Conservation (phyloP, 345 rosid genomes). For the Erysimum cheiranthoides region DNA sequence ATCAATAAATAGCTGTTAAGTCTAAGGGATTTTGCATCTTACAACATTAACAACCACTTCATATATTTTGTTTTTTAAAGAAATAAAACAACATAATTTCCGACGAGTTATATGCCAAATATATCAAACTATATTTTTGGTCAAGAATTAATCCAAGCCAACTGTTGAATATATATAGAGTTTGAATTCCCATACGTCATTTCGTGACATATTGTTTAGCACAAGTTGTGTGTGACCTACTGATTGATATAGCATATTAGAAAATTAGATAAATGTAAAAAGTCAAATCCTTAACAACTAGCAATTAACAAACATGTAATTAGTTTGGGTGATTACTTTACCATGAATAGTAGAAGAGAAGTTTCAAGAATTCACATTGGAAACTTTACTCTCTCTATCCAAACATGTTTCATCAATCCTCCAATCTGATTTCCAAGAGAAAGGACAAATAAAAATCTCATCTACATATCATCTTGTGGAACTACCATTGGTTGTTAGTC, state of each 20-base stretch:
- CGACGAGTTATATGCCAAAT: background rate
- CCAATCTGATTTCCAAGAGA: background rate
- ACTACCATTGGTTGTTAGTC: slow-evolving; percentile 18
- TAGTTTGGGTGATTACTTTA: background rate
- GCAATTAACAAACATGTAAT: slow-evolving; percentile 10
- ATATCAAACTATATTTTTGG: background rate
- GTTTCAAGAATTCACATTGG: background rate
- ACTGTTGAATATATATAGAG: background rate
- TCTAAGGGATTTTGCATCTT: slow-evolving; percentile 1
- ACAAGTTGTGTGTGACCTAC: slow-evolving; percentile 9
- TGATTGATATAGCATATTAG: slow-evolving; percentile 12
- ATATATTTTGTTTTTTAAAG: background rate
- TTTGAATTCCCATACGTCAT: slow-evolving; percentile 10
- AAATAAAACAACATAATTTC: background rate
- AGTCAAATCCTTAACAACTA: slow-evolving; percentile 24
- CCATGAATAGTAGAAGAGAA: background rate
- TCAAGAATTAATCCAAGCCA: background rate
- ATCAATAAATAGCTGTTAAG: slow-evolving; percentile 3
- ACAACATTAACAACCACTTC: background rate
- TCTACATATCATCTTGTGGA: background rate
- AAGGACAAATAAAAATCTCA: background rate
- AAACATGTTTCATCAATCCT: background rate
- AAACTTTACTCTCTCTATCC: background rate
- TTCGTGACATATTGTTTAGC: background rate
- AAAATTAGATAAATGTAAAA: background rate